phyloP scores from a whole-genome alignment of 345 rosid genomes.

The Iberis pinnata region DNA sequence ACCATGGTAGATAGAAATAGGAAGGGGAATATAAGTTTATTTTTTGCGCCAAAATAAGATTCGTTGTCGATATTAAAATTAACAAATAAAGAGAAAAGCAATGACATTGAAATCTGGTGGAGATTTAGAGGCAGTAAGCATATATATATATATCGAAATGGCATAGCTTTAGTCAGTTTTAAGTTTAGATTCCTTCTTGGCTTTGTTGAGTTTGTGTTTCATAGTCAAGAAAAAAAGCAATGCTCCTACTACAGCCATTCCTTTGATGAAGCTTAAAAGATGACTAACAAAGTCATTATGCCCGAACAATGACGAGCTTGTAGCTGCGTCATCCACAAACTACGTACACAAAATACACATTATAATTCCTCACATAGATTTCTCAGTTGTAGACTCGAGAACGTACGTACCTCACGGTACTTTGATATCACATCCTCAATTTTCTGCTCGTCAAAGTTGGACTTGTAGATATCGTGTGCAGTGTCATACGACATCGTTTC shows the following conservation, averaged over 20 bases:
- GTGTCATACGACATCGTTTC: conserved; percentile 24
- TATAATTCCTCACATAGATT: background rate
- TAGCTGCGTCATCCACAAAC: conserved; percentile 18
- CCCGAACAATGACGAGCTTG: conserved; percentile 23
- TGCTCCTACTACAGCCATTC: conserved; percentile 26
- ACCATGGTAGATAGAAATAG: no score
- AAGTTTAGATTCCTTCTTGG: conserved; percentile 25
- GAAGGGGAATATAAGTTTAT: no score
- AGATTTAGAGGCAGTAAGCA: no score
- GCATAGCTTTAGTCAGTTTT: conserved; percentile 22
- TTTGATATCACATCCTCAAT: conserved; percentile 17
- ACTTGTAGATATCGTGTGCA: conserved; percentile 22
- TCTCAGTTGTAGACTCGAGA: no score
- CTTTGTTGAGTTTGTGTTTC: conserved; percentile 26
- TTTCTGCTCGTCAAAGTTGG: conserved; percentile 26
- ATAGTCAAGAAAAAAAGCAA: conserved; percentile 26
- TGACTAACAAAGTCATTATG: conserved; percentile 16
- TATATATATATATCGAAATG: background rate
- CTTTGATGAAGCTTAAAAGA: conserved; percentile 25
- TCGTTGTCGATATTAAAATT: no score
- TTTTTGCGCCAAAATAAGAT: no score
- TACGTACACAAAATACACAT: conserved; percentile 7
- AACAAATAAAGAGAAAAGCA: conserved; percentile 7
- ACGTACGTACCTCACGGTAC: conserved; percentile 24
- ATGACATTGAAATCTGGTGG: background rate